phyloP scores from a whole-genome alignment of 179 eudicot genomes.

The Amaranthus tricolor region DNA sequence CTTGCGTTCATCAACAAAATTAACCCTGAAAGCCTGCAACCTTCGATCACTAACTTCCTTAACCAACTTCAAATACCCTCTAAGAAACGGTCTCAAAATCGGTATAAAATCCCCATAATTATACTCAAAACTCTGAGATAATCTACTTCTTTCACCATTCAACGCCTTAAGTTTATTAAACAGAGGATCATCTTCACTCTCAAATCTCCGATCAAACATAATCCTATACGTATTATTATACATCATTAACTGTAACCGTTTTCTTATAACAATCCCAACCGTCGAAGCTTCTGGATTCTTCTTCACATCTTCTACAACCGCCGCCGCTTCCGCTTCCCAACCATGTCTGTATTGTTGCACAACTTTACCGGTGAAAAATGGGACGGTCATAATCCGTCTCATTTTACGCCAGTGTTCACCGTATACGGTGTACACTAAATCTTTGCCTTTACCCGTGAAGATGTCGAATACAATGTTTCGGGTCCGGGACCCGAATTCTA shows the following conservation, averaged over 20 bases:
- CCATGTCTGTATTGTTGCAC: conserved; percentile 57
- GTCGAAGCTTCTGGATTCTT: conserved; percentile 40
- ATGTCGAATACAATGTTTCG: conserved; percentile 37
- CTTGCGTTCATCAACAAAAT: conserved; percentile 63
- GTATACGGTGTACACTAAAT: conserved; percentile 60
- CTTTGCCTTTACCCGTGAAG: conserved; percentile 46
- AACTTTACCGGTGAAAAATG: conserved; percentile 63
- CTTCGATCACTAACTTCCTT: conserved; percentile 53
- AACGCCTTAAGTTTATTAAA: conserved; percentile 53
- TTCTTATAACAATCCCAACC: conserved; percentile 46
- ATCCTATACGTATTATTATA: conserved; percentile 66
- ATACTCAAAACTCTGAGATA: conserved; percentile 69
- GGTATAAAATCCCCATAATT: conserved; percentile 73
- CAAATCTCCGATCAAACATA: conserved; percentile 63
- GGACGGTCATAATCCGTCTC: conserved; percentile 62
- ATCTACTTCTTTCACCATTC: conserved; percentile 60
- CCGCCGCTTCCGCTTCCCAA: conserved; percentile 56
- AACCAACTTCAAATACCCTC: conserved; percentile 54
- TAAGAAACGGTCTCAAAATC: conserved; percentile 56
- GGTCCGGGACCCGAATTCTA: conserved; percentile 38
- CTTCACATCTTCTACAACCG: conserved; percentile 52
- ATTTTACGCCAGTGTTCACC: conserved; percentile 68
- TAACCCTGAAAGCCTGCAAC: conserved; percentile 59
- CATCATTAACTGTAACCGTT: conserved; percentile 59
- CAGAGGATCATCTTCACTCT: conserved; percentile 51